phyloP scores from a whole-genome alignment of 306 rosid genomes.

The Echinosophora koreensis region DNA sequence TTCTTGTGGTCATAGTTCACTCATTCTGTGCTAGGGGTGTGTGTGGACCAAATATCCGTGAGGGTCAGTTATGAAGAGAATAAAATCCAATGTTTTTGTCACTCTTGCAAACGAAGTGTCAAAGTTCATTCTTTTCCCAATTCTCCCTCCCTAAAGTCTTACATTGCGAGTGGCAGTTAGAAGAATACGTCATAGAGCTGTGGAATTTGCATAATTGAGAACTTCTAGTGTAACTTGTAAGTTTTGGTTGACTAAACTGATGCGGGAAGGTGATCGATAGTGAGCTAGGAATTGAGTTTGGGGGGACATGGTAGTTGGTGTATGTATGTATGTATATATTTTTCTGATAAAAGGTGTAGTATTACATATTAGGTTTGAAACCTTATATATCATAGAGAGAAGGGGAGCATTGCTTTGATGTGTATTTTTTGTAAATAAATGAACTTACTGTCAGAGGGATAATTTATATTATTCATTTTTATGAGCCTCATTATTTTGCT shows the following conservation, averaged over 20 bases:
- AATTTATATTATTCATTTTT: background rate
- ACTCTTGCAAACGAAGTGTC: background rate
- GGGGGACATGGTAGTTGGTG: constrained; percentile 7
- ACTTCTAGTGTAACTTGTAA: constrained; percentile 32
- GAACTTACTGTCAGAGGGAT: background rate
- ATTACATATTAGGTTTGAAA: constrained; percentile 35
- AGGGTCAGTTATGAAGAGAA: constrained; percentile 12
- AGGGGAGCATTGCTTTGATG: background rate
- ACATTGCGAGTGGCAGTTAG: background rate
- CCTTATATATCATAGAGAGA: background rate
- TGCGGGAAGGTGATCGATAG: constrained; percentile 7
- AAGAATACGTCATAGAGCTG: background rate
- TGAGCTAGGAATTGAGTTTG: constrained; percentile 4
- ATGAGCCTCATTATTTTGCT: background rate
- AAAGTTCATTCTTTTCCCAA: constrained; percentile 5
- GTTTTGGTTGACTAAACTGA: constrained; percentile 36
- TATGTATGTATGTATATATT: background rate
- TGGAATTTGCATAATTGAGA: constrained; percentile 5
- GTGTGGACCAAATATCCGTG: constrained; percentile 6
- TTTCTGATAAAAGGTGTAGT: background rate
- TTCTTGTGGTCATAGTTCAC: background rate
- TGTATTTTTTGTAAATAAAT: background rate
- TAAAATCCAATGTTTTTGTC: constrained; percentile 29
- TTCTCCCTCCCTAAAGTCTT: constrained; percentile 25
- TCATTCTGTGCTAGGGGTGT: background rate